phyloP scores from a whole-genome alignment of 495 filamentous ascomycete species.

The Pseudomonodictys pantanalensis region DNA sequence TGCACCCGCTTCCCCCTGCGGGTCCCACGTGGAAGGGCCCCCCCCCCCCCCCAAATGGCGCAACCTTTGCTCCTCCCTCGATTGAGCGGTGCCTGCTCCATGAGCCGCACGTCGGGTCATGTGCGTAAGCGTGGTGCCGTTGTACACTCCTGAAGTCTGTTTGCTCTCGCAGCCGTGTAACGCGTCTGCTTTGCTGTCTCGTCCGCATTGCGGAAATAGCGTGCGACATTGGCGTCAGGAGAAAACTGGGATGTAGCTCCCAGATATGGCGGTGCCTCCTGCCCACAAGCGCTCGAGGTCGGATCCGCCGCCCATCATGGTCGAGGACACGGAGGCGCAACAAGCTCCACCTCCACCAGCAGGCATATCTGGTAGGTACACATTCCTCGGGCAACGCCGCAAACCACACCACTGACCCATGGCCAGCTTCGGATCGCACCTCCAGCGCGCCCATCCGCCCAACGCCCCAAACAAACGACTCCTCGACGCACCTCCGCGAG shows the following conservation, averaged over 20 bases:
- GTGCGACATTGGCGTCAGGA: background rate
- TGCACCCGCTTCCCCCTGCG: too few species aligned
- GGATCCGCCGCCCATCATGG: constrained; percentile 31
- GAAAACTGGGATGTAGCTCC: background rate
- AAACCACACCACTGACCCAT: background rate
- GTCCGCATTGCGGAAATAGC: too few species aligned
- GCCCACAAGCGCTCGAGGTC: constrained; percentile 21
- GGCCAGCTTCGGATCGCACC: constrained; percentile 1
- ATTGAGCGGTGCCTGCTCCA: too few species aligned
- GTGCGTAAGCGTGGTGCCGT: too few species aligned
- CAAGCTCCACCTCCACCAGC: constrained; percentile 12
- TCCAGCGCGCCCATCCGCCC: constrained; percentile 4
- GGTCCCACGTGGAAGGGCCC: too few species aligned
- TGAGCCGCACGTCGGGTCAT: too few species aligned
- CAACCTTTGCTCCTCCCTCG: too few species aligned
- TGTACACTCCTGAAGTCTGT: too few species aligned
- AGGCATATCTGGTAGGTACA: background rate
- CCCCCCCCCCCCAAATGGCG: too few species aligned
- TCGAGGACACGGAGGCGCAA: constrained; percentile 27
- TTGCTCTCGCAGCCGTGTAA: too few species aligned
- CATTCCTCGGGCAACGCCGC: background rate
- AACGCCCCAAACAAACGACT: background rate
- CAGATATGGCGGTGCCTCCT: background rate
- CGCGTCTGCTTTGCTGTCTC: background rate
- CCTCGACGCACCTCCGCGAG: background rate